A percentile compares a stretch with the other conserved stretches of the same genome.
Evolutionary conservation across 2,329 filamentous ascomycete species (phyloP).

Genomic region (Dothidotthia symphoricarpi): DNA sequence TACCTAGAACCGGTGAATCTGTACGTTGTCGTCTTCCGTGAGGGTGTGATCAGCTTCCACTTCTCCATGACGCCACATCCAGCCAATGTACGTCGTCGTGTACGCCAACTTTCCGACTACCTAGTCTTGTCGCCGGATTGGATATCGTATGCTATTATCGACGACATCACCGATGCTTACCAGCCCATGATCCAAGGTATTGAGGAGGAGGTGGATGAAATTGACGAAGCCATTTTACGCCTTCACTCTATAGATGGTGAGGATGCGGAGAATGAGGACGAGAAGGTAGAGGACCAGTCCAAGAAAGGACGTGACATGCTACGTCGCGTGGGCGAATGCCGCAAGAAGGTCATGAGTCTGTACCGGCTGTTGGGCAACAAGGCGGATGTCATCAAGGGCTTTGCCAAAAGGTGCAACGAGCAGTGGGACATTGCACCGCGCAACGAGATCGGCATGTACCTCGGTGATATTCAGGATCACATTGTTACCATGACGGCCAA

Average conservation of each 20-base stretch:
- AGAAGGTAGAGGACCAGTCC: slow-evolving; percentile 42
- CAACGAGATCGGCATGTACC: slow-evolving; percentile 93
- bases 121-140: slow-evolving; percentile 90
- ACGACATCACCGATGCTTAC: slow-evolving; percentile 97
- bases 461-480: slow-evolving; percentile 98
- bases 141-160: slow-evolving; percentile 97
- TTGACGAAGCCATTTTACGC: slow-evolving; percentile 85
- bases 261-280: slow-evolving; percentile 34
- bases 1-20: slow-evolving; percentile 96
- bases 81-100: slow-evolving; percentile 89
- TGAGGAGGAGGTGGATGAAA: slow-evolving; percentile 94
- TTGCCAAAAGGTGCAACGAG: slow-evolving; percentile 97
- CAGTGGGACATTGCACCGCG: slow-evolving; percentile 94
- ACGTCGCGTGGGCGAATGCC: slow-evolving; percentile 84
- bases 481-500: slow-evolving; percentile 99
- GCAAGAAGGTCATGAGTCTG: slow-evolving; percentile 95
- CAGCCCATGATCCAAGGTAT: slow-evolving; percentile 88
- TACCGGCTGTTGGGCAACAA: slow-evolving; percentile 94
- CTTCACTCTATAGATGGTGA: slow-evolving; percentile 65
- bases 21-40: slow-evolving; percentile 94
- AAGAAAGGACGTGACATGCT: slow-evolving; percentile 75
- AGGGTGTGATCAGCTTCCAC: slow-evolving; percentile 94
- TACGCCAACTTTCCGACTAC: slow-evolving; percentile 92
- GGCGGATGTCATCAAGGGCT: slow-evolving; percentile 98
- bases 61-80: slow-evolving; percentile 95